These are phyloP conservation scores for Mallotus japonicus DNA, from an alignment of 441 rosid genomes.

Conservation along the genomic window DNA sequence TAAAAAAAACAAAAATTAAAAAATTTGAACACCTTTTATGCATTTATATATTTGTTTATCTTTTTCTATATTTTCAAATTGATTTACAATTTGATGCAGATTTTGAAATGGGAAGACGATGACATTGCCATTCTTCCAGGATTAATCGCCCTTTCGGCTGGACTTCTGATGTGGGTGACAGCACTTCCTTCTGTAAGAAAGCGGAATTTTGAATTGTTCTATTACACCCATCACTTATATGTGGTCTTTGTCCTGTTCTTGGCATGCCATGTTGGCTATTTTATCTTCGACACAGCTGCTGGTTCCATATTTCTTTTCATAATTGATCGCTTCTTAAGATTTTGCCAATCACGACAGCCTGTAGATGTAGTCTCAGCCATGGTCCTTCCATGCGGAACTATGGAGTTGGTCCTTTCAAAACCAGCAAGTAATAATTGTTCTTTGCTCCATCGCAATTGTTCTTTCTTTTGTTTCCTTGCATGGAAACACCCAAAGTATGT, in stretches of 20 bases:
- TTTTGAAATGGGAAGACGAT: conserved; percentile 45
- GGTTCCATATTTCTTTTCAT: conserved; percentile 57
- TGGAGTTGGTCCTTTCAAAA: conserved; percentile 56
- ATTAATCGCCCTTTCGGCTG: conserved; percentile 41
- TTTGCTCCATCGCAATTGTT: no score
- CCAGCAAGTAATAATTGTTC: conserved; percentile 30
- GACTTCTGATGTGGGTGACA: conserved; percentile 51
- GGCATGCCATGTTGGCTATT: conserved; percentile 54
- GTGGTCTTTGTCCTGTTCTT: conserved; percentile 43
- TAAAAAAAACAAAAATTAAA: no score
- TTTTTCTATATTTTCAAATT: no score
- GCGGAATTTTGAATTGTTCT: conserved; percentile 60
- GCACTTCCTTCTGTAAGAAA: conserved; percentile 37
- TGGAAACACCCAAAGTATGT: no score
- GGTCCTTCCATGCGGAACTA: conserved; percentile 44
- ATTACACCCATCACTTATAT: conserved; percentile 61
- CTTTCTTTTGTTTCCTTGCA: no score
- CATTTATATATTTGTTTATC: no score
- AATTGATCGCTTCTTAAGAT: conserved; percentile 54
- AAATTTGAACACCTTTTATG: no score
- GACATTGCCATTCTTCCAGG: conserved; percentile 50
- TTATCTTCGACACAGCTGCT: conserved; percentile 44
- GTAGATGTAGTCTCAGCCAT: conserved; percentile 46
- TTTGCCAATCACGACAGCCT: conserved; percentile 48
- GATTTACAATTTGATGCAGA: conserved; percentile 39